Base-by-base conservation (phyloP, 257 asterid genomes). In the Jacaranda mimosifolia region DNA sequence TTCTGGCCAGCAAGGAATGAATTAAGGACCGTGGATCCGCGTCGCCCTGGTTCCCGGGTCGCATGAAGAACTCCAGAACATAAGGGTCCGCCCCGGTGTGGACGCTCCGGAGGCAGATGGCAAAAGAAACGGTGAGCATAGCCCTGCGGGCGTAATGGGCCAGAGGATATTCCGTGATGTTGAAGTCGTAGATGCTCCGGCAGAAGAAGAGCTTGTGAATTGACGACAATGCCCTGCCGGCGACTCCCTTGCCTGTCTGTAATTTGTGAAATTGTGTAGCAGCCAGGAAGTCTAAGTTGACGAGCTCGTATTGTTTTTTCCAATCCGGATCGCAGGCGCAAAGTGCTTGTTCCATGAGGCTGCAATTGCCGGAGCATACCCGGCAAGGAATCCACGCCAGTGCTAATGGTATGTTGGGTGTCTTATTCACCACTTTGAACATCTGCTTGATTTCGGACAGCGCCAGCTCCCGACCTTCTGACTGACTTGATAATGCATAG, bases 21-120 rank as follows among this genome's bases (percentile, higher is more conserved):
- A 56, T 56, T 12, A 56, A 56, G 63, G 35, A 56, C 36, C 36
- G 36, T 12, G 63, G 63, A 56, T 17, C 36, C 63, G 13, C 4
- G 3, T 56, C 63, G 4, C 19, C 63, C 63, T 8, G 63, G 36
- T 9, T 56, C 13, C 63, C 63, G 4, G 36, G 63, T 12, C 11
- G 12, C 35, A 56, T 56, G 63, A 56, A 56, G 63, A 56, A 56
- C 63, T 56, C 63, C 35, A 56, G 7, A 18, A 56, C 63, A 56
- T 56, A 56, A 17, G 36, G 63, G 63, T 56, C 63, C 63, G 63
- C 18, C 35, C 63, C 63, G 4, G 63, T 56, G 63, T 56, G 63
- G 63, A 12, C 36, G 63, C 63, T 56, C 2, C 13, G 63, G 63
- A 56, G 63, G 35, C 63, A 56, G 63, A 56, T 56, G 63, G 63